Percentiles rank a stretch among this genome's conserved stretches.
Evolutionary conservation across 108 stramenopile genomes (phyloP).

Genomic region (Fistulifera pelliculosa): DNA sequence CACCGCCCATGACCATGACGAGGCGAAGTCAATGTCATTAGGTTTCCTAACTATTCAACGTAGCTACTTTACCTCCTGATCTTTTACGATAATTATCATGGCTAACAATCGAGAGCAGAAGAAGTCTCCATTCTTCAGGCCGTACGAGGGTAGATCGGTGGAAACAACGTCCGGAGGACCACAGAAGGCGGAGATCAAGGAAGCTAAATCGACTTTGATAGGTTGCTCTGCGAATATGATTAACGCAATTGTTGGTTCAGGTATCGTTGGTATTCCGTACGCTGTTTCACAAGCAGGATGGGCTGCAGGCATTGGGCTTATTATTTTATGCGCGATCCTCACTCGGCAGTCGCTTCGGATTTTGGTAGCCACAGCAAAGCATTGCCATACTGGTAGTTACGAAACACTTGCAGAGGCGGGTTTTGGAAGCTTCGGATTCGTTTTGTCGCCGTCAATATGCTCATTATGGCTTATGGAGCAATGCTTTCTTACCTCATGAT

Average conservation of each 20-base stretch:
- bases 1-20: no score
- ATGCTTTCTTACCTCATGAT: slow-evolving; percentile 75
- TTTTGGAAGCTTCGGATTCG: slow-evolving; percentile 64
- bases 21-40: no score
- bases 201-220: slow-evolving; percentile 52
- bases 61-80: no score
- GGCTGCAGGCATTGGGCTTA: slow-evolving; percentile 52
- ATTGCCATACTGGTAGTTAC: slow-evolving; percentile 59
- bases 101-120: no score
- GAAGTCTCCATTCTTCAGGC: no score
- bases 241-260: slow-evolving; percentile 80
- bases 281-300: slow-evolving; percentile 75
- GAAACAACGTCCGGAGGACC: no score
- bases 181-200: slow-evolving; percentile 15
- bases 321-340: slow-evolving; percentile 42
- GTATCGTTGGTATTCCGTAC: slow-evolving; percentile 84
- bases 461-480: slow-evolving; percentile 78
- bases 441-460: slow-evolving; percentile 66
- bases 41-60: no score
- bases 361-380: slow-evolving; percentile 69
- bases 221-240: slow-evolving; percentile 74
- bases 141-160: no score
- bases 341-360: slow-evolving; percentile 68
- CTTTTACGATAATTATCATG: no score
- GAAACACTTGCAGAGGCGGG: slow-evolving; percentile 72